These are phyloP conservation scores for Alternaria hordeiaustralica DNA, from an alignment of 2,329 filamentous ascomycete species.

Conservation along the genomic window DNA sequence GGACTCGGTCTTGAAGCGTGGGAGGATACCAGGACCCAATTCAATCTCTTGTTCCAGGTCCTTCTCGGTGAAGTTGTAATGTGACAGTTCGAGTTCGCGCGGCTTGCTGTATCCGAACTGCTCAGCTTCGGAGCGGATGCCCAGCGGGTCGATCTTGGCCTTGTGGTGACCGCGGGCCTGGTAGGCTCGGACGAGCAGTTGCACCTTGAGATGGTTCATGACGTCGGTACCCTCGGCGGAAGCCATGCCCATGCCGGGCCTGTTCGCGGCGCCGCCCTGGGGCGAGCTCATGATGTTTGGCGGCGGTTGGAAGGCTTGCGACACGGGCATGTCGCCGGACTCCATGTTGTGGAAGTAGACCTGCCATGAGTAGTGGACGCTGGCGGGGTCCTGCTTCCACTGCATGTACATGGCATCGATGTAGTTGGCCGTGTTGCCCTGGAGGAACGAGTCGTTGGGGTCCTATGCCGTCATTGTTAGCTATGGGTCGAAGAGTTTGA, in stretches of 20 bases:
- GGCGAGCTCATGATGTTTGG: constrained; percentile 87
- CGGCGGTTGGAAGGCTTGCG: constrained; percentile 94
- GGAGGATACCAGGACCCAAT: constrained; percentile 92
- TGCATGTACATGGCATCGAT: constrained; percentile 99
- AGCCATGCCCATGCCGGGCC: constrained; percentile 71
- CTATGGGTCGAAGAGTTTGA: constrained; percentile 19
- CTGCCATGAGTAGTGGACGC: constrained; percentile 98
- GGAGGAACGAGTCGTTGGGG: constrained; percentile 93
- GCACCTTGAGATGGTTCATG: constrained; percentile 96
- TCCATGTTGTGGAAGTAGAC: constrained; percentile 99
- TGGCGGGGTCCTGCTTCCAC: constrained; percentile 92
- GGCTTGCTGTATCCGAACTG: constrained; percentile 87
- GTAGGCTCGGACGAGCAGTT: constrained; percentile 95
- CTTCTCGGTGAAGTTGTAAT: constrained; percentile 94
- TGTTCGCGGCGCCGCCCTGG: constrained; percentile 73
- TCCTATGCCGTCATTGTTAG: constrained; percentile 61
- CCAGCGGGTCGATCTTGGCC: constrained; percentile 94
- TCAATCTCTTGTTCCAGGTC: constrained; percentile 92
- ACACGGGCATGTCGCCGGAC: constrained; percentile 95
- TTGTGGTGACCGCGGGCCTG: constrained; percentile 98
- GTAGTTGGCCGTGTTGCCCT: constrained; percentile 97
- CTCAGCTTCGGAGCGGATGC: constrained; percentile 84
- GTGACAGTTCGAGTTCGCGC: constrained; percentile 89
- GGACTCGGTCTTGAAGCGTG: constrained; percentile 85
- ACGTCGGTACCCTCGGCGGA: constrained; percentile 78